These are phyloP conservation scores for Alternaria incomplexa DNA, from an alignment of 2,329 filamentous ascomycete genomes.

Conservation along the genomic window DNA sequence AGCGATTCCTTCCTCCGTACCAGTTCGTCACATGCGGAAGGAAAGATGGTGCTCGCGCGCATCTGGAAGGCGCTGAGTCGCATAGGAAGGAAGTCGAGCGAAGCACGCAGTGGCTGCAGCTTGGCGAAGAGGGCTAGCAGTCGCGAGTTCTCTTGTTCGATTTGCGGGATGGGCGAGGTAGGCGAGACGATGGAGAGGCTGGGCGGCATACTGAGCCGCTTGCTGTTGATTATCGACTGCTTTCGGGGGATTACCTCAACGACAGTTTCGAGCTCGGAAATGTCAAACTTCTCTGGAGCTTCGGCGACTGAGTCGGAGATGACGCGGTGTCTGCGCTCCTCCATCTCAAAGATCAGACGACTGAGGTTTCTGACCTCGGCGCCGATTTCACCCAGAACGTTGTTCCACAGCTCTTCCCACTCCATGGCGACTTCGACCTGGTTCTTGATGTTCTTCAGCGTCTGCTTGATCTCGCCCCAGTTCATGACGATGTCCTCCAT, in stretches of 20 bases:
- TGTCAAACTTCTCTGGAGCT: conserved; percentile 71
- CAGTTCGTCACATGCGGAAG: conserved; percentile 88
- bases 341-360: conserved; percentile 93
- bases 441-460: conserved; percentile 78
- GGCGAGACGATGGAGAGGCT: conserved; percentile 67
- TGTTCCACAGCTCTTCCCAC: conserved; percentile 97
- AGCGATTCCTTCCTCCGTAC: conserved; percentile 75
- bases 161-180: conserved; percentile 61
- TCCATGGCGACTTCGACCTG: conserved; percentile 98
- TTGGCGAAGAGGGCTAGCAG: conserved; percentile 89
- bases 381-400: conserved; percentile 89
- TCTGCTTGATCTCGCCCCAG: conserved; percentile 81
- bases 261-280: conserved; percentile 90
- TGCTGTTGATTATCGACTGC: conserved; percentile 61
- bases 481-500: conserved; percentile 87
- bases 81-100: conserved; percentile 95
- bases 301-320: conserved; percentile 65
- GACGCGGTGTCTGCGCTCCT: conserved; percentile 87
- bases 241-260: conserved; percentile 79
- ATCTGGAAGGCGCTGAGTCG: conserved; percentile 83
- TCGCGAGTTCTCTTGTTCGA: conserved; percentile 80
- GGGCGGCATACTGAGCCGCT: conserved; percentile 70
- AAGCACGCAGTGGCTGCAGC: conserved; percentile 92
- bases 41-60: conserved; percentile 79
- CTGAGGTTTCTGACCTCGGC: conserved; percentile 82